phyloP scores from a whole-genome alignment of 1,284 basidiomycete species.

The Trametes sp. region DNA sequence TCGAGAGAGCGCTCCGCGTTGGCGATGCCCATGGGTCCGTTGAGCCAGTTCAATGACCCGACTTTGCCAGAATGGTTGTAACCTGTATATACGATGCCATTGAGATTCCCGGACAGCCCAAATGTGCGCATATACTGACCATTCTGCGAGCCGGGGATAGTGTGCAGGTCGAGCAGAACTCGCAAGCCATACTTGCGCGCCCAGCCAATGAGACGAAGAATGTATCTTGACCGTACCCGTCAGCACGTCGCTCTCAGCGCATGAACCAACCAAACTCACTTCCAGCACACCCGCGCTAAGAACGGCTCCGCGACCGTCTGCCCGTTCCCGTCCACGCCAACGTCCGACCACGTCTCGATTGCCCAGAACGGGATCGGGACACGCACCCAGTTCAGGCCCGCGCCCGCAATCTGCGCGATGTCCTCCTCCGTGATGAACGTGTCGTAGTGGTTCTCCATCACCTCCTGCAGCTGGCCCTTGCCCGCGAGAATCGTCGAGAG shows the following conservation, averaged over 20 bases:
- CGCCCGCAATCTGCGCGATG: conserved; percentile 43
- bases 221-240: conserved; percentile 56
- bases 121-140: conserved; percentile 49
- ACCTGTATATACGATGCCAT: conserved; percentile 37
- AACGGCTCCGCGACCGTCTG: conserved; percentile 43
- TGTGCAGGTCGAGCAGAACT: conserved; percentile 86
- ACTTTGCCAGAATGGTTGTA: conserved; percentile 59
- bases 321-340: conserved; percentile 36
- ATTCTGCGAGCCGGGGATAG: conserved; percentile 82
- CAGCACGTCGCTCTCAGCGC: conserved; percentile 14
- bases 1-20: conserved; percentile 67
- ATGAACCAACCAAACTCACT: conserved; percentile 37
- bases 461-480: conserved; percentile 42
- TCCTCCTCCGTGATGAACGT: conserved; percentile 56
- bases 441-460: conserved; percentile 57
- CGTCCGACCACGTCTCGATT: conserved; percentile 65
- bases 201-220: conserved; percentile 81
- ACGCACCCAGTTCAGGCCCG: conserved; percentile 81
- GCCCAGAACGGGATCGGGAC: conserved; percentile 85
- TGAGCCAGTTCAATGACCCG: conserved; percentile 63
- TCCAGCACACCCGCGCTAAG: conserved; percentile 44
- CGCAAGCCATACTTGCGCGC: conserved; percentile 90
- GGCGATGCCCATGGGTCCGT: conserved; percentile 67
- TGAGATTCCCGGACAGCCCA: neutral
- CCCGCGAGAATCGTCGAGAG: conserved; percentile 52